A percentile compares a stretch with the other conserved stretches of the same genome.
Conservation (phyloP, 2,329 filamentous ascomycete genomes). For the Cryphonectria radicalis region DNA sequence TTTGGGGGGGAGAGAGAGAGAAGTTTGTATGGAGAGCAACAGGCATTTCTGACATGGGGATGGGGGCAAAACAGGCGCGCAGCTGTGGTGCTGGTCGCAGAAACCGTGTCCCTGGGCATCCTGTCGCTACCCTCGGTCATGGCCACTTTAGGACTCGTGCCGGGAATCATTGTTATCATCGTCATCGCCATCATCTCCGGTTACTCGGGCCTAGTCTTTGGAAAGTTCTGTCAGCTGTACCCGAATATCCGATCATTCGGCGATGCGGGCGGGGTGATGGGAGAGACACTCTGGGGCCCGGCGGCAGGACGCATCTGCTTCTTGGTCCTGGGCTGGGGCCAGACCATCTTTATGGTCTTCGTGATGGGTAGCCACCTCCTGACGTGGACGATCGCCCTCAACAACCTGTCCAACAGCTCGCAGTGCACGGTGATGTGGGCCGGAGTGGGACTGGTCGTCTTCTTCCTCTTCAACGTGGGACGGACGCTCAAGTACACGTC, state of each 20-base stretch:
- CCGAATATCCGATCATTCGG: conserved; percentile 70
- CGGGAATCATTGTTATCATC: conserved; percentile 73
- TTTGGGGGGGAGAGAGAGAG: too few species aligned
- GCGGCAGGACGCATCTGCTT: conserved; percentile 56
- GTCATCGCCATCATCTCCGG: conserved; percentile 70
- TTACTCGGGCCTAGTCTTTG: conserved; percentile 57
- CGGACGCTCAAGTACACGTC: conserved; percentile 66
- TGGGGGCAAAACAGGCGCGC: conserved; percentile 43
- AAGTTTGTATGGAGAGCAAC: background rate
- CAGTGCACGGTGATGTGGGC: conserved; percentile 68
- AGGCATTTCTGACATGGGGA: background rate
- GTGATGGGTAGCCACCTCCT: conserved; percentile 72
- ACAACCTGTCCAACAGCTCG: conserved; percentile 62
- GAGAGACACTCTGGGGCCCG: conserved; percentile 41
- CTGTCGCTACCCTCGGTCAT: conserved; percentile 80
- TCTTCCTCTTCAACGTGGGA: conserved; percentile 62
- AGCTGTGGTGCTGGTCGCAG: conserved; percentile 48
- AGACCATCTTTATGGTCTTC: conserved; percentile 67
- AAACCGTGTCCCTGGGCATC: conserved; percentile 52
- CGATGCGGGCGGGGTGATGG: conserved; percentile 65
- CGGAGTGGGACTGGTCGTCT: conserved; percentile 61
- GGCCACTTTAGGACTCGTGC: conserved; percentile 71
- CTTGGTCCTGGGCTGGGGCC: conserved; percentile 62
- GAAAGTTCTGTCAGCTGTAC: conserved; percentile 73
- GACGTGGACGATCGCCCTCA: conserved; percentile 69